phyloP scores from a whole-genome alignment of 164 flowering plant species.

The Sedum album region DNA sequence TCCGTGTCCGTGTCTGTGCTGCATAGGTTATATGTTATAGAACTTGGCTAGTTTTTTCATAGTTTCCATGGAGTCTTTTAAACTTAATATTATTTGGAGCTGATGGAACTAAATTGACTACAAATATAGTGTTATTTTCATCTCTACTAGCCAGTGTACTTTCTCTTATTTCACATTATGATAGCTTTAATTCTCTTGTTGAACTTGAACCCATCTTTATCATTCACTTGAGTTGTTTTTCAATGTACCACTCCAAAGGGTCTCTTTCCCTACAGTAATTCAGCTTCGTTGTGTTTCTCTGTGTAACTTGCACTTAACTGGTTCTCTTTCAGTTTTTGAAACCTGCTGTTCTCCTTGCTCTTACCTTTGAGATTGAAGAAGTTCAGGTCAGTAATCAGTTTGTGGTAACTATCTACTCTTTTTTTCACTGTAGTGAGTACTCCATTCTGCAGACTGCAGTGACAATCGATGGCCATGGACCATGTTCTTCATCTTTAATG shows the following conservation, averaged over 20 bases:
- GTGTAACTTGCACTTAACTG: slow-evolving; percentile 9
- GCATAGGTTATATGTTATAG: too few relatives aligned
- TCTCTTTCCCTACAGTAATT: slow-evolving; percentile 11
- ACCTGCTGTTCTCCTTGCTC: background rate
- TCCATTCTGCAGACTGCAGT: background rate
- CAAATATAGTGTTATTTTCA: slow-evolving; percentile 19
- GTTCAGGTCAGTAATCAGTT: background rate
- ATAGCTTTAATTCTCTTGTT: background rate
- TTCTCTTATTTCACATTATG: background rate
- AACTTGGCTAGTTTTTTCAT: background rate
- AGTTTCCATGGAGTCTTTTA: background rate
- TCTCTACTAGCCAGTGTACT: slow-evolving; percentile 12
- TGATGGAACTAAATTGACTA: background rate
- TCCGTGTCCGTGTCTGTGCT: too few relatives aligned
- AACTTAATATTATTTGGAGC: too few relatives aligned
- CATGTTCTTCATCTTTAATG: slow-evolving; percentile 1
- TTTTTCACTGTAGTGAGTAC: background rate
- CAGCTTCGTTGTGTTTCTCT: background rate
- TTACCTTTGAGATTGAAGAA: background rate
- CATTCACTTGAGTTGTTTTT: background rate
- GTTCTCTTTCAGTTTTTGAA: slow-evolving; percentile 8
- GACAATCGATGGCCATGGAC: background rate
- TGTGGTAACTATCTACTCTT: background rate
- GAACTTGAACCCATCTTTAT: background rate
- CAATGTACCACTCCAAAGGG: background rate